Evolutionary conservation across 371 early-diverging fungal genomes (phyloP), one percentile per base, ranked within the genome.

Genomic region (Mucor lusitanicus): DNA sequence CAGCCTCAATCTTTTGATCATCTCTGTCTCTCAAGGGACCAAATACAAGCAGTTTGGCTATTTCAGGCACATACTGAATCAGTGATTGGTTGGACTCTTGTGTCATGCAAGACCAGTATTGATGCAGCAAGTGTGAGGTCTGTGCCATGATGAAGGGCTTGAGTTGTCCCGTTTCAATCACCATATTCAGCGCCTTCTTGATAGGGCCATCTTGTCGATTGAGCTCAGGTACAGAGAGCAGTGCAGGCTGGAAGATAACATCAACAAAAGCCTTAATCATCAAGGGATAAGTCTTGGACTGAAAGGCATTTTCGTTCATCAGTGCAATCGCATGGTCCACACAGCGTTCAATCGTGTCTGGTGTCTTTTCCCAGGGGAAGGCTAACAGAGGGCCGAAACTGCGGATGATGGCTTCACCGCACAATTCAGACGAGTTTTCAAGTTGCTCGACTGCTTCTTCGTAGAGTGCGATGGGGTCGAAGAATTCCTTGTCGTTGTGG

Each of bases 21-120:
- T 85, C 85, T 39, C 83, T 73, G 46, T 87, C 83, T 27, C 87
- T 66, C 39, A 79, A 33, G 8, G 90, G 90, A 0, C 90, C 90
- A 75, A 79, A 89, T 1, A 82, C 60, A 23, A 83, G 68, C 17
- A 89, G 44, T 12, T 66, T 55, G 1, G 77, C 68, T 9, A 89
- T 69, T 54, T 81, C 75, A 1, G 69, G 68, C 5, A 68, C 65
- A 66, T 82, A 83, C 5, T 73, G 71, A 27, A 76, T 59, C 75
- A 85, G 76, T 25, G 82, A 80, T 12, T 65, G 61, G 44, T 72
- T 59, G 8, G 79, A 69, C 13, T 63, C 78, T 1, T 62, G 46
- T 4, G 79, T 72, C 40, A 70, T 67, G 1, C 59, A 63, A 7
- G 75, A 70, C 83, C 83, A 83, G 30, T 68, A 83, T 3, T 42